Base-by-base conservation (phyloP, 2,329 filamentous ascomycete species). In the Monosporascus sp. region DNA sequence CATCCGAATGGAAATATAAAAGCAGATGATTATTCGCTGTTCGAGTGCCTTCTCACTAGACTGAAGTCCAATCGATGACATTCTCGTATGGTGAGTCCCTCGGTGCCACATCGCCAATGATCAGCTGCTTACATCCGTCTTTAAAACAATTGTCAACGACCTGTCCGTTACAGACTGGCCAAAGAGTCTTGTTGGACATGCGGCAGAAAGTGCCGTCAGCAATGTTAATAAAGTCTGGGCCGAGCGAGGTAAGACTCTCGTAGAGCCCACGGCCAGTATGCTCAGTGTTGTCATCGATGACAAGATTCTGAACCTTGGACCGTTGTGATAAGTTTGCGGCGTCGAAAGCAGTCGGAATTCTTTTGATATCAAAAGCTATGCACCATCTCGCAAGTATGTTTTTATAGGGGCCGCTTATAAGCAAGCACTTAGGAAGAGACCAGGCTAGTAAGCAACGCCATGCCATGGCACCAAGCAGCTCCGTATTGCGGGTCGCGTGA, bases 131-230 rank as follows among this genome's bases (percentile, higher is more conserved):
- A 43, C 3, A 2, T 57, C 55, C 6, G 11, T 48, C n/a, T 46
- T 55, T 58, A 50, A 63, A 63, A 55, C 61, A 63, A 45, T 57
- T 59, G 22, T 55, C 49, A 2, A 41, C 46, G 14, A 35, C 18
- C 17, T 41, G 14, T 15, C n/a, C 31, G 54, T 51, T 48, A 53
- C 62, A 64, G 1, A 60, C 51, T 1, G 60, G 55, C 50, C 52
- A 65, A 7, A 58, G 37, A 15, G 56, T 61, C 58, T 62, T 63
- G 49, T 63, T 57, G 5, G 57, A 53, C 65, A 68, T 66, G 22
- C 64, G 60, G 53, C 65, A 68, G 55, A 66, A 65, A 1, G 43
- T 50, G 7, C 59, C 53, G 14, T 60, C 53, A 17, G 22, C 35
- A 3, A 52, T 25, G 45, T 61, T 58, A 17, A 63, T 14, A 39